Evolutionary conservation across 805 yeast genomes (phyloP).

Genomic region (Metschnikowia sp.): DNA sequence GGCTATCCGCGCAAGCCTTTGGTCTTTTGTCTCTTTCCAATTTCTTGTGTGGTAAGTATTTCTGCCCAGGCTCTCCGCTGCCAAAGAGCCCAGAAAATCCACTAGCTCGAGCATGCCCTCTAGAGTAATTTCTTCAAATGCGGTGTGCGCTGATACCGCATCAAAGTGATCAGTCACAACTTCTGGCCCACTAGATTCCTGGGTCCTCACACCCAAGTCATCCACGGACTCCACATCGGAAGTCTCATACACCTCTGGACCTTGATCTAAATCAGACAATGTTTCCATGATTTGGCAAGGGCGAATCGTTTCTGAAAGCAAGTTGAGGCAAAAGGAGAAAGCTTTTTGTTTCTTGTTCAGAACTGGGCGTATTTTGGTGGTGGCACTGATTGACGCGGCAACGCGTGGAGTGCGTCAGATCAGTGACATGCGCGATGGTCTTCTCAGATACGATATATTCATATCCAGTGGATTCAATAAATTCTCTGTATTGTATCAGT

Average conservation of each 20-base stretch:
- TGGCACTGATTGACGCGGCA: too few relatives aligned
- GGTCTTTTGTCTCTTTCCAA: conserved; percentile 34
- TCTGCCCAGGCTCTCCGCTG: conserved; percentile 6
- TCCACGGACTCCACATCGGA: conserved; percentile 41
- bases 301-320: too few relatives aligned
- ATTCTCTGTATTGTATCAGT: too few relatives aligned
- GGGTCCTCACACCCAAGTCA: conserved; percentile 7
- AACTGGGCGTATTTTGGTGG: too few relatives aligned
- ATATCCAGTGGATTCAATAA: too few relatives aligned
- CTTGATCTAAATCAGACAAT: conserved; percentile 11
- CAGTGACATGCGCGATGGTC: too few relatives aligned
- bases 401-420: too few relatives aligned
- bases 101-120: conserved; percentile 19
- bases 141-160: conserved; percentile 16
- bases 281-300: conserved; percentile 2
- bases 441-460: too few relatives aligned
- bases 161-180: conserved; percentile 14
- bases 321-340: too few relatives aligned
- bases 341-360: too few relatives aligned
- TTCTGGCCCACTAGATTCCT: conserved; percentile 4
- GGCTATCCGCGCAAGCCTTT: conserved; percentile 36
- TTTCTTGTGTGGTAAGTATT: conserved; percentile 4
- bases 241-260: conserved; percentile 42
- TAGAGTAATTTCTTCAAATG: conserved; percentile 25
- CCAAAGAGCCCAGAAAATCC: conserved; percentile 38